These are phyloP conservation scores for Petunia secreta DNA, from an alignment of 257 asterid genomes.

Conservation along the genomic window DNA sequence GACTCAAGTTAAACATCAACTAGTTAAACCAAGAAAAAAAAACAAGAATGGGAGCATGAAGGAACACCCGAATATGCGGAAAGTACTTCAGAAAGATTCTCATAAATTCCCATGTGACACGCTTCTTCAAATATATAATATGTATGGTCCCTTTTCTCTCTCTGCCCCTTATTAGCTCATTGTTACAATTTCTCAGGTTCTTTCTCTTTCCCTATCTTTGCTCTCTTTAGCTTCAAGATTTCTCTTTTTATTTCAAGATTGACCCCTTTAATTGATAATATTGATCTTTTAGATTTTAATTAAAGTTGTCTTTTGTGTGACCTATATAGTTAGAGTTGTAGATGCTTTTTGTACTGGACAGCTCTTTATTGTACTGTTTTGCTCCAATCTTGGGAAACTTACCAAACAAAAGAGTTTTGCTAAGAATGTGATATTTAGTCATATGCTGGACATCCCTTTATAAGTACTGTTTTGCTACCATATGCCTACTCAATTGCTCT, in stretches of 20 bases:
- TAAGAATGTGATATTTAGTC: too few species aligned
- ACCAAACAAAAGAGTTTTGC: too few species aligned
- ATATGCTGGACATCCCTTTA: too few species aligned
- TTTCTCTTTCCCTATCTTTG: not conserved
- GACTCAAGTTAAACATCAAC: too few species aligned
- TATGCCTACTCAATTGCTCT: not conserved
- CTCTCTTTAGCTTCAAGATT: not conserved
- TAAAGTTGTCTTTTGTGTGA: too few species aligned
- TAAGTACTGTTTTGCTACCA: too few species aligned
- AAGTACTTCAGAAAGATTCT: not conserved
- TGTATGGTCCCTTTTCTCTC: not conserved
- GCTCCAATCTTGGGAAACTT: too few species aligned
- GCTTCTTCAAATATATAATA: not conserved
- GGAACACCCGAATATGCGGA: slow-evolving; percentile 15
- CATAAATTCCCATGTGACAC: not conserved
- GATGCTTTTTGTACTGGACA: too few species aligned
- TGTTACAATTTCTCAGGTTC: slow-evolving; percentile 7
- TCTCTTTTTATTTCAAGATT: not conserved
- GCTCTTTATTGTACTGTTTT: too few species aligned
- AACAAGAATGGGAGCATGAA: not conserved
- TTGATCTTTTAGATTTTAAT: not conserved
- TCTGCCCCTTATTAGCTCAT: not conserved
- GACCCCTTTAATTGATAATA: not conserved
- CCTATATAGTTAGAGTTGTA: too few species aligned
- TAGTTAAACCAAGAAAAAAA: too few species aligned